These are phyloP conservation scores for Cruciata laevipes DNA, from an alignment of 257 asterid species.

Conservation along the genomic window DNA sequence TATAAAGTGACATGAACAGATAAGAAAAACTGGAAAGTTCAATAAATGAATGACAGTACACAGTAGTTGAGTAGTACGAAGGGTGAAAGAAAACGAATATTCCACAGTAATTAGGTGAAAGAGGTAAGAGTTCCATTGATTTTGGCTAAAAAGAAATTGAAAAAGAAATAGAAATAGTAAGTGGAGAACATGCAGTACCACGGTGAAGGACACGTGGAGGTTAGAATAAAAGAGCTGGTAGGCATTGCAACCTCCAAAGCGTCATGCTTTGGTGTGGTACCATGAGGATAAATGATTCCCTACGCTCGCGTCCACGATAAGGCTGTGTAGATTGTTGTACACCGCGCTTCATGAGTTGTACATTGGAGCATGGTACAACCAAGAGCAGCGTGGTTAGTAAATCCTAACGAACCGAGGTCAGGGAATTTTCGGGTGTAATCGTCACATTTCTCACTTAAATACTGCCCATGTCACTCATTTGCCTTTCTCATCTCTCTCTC, in stretches of 20 bases:
- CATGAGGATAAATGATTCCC: neutral
- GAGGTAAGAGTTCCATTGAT: neutral
- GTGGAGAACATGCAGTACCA: neutral
- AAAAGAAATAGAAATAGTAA: neutral
- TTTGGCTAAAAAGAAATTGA: neutral
- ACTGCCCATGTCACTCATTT: neutral
- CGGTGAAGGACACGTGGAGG: slow-evolving; percentile 7
- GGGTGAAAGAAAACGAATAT: neutral
- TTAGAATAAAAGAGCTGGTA: too few relatives aligned
- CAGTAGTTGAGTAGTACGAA: neutral
- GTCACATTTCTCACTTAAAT: neutral
- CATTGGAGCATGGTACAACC: neutral
- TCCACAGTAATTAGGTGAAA: neutral
- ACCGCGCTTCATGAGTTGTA: neutral
- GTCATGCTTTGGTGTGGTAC: neutral
- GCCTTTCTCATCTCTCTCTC: neutral
- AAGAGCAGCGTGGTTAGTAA: neutral
- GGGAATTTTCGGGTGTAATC: slow-evolving; percentile 3
- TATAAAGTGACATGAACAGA: too few relatives aligned
- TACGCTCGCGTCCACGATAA: neutral
- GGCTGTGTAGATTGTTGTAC: neutral
- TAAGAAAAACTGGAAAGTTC: neutral
- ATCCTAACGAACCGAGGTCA: neutral
- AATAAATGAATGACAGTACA: neutral
- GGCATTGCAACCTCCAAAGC: neutral